Evolutionary conservation across 306 rosid species (phyloP).

Genomic region (Dalbergia cochinchinensis): DNA sequence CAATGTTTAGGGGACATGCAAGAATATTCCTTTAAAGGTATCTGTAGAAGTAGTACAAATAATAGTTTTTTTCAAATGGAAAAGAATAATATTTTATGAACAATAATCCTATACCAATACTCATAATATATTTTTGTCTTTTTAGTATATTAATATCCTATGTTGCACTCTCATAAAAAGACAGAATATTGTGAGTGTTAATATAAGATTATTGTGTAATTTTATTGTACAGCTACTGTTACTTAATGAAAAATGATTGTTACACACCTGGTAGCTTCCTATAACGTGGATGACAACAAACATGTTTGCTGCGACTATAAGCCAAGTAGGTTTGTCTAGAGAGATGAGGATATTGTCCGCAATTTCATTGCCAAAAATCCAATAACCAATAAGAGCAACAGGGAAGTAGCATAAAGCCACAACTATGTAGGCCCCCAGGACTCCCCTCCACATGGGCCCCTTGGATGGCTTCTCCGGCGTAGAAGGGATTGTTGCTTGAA

Average conservation of each 20-base stretch:
- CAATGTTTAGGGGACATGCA: too few species aligned
- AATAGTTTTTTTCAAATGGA: too few species aligned
- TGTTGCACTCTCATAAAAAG: too few species aligned
- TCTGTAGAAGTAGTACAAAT: too few species aligned
- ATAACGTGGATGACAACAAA: constrained; percentile 80
- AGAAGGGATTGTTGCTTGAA: constrained; percentile 82
- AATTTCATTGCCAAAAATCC: constrained; percentile 65
- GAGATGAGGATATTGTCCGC: constrained; percentile 67
- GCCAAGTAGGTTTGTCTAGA: constrained; percentile 73
- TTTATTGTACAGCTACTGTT: too few species aligned
- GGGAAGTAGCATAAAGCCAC: constrained; percentile 84
- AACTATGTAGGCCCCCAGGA: constrained; percentile 55
- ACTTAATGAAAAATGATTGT: not conserved
- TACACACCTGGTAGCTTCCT: constrained; percentile 78
- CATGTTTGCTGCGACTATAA: constrained; percentile 65
- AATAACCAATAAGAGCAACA: constrained; percentile 71
- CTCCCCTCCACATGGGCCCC: constrained; percentile 77
- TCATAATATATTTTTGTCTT: too few species aligned
- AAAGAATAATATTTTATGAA: too few species aligned
- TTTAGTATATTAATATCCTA: too few species aligned
- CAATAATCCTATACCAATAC: too few species aligned
- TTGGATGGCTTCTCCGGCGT: constrained; percentile 73
- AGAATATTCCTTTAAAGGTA: too few species aligned
- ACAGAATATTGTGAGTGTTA: too few species aligned
- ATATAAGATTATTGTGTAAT: too few species aligned